Percentiles rank a stretch among this genome's conserved stretches.
Conservation (phyloP, 2,329 filamentous ascomycete species). For the Aspergillus tamarii region DNA sequence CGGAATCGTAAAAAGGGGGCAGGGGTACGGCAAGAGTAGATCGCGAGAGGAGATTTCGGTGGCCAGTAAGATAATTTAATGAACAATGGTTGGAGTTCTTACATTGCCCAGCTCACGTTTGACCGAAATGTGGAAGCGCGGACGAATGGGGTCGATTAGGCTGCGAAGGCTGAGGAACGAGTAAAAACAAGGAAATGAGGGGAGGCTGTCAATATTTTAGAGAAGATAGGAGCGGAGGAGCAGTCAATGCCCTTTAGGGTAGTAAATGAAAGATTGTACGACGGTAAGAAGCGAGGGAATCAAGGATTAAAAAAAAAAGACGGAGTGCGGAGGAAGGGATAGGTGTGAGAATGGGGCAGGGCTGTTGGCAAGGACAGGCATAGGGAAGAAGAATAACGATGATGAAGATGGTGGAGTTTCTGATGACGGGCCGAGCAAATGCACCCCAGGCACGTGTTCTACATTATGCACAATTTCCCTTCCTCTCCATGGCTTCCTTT, state of each 20-base stretch:
- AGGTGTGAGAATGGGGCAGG: not conserved
- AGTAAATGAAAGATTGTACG: not conserved
- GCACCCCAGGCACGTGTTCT: constrained; percentile 8
- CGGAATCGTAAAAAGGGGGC: constrained; percentile 19
- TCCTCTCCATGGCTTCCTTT: not conserved
- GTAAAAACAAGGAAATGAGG: constrained; percentile 5
- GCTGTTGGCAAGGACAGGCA: constrained; percentile 5
- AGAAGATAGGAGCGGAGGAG: constrained; percentile 2
- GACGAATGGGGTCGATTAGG: constrained; percentile 1
- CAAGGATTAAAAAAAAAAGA: not conserved
- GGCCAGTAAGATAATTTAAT: not conserved
- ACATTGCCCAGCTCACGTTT: constrained; percentile 17
- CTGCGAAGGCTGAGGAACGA: constrained; percentile 1
- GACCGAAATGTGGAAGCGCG: constrained; percentile 4
- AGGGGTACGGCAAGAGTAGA: constrained; percentile 22
- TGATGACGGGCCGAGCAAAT: constrained; percentile 5
- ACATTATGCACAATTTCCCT: not conserved
- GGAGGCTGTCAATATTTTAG: not conserved
- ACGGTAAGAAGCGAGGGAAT: not conserved
- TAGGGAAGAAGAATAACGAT: constrained; percentile 1
- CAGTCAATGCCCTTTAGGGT: constrained; percentile 1
- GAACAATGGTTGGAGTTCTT: constrained; percentile 6
- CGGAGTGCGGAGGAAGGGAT: not conserved
- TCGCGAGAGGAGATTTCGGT: constrained; percentile 15
- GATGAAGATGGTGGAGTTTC: constrained; percentile 8